Percentiles rank a stretch among this genome's conserved stretches.
Conservation (phyloP, 2,329 filamentous ascomycete genomes). For the Fusarium albosuccineum region DNA sequence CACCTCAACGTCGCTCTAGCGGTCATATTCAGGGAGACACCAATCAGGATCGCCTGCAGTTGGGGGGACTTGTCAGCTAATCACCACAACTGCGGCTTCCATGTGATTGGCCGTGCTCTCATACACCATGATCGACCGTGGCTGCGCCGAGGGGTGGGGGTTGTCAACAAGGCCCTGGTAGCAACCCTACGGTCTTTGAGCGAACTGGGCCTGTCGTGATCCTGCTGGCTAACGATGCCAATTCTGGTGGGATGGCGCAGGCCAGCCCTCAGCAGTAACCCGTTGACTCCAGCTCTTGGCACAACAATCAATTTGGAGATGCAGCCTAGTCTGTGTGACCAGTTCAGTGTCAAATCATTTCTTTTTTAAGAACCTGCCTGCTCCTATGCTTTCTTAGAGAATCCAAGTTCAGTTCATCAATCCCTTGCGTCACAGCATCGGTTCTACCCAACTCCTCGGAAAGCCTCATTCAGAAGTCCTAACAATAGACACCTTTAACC, state of each 20-base stretch:
- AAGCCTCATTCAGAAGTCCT: neutral
- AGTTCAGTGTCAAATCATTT: neutral
- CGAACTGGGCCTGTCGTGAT: neutral
- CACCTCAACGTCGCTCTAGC: too few species aligned
- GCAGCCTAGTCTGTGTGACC: neutral
- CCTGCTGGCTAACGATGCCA: neutral
- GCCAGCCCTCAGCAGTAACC: neutral
- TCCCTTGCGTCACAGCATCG: neutral
- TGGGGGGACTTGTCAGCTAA: constrained; percentile 1
- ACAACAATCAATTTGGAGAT: neutral
- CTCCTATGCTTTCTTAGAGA: neutral
- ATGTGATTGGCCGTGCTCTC: constrained; percentile 29
- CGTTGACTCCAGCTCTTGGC: too few species aligned
- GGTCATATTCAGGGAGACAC: too few species aligned
- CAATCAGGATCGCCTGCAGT: neutral
- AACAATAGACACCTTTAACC: constrained; percentile 5
- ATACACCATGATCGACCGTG: constrained; percentile 32
- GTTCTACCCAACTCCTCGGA: neutral
- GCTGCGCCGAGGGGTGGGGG: constrained; percentile 37
- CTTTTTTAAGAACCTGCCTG: neutral
- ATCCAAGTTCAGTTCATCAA: neutral
- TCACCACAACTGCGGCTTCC: constrained; percentile 13
- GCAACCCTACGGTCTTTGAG: constrained; percentile 2
- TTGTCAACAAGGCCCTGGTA: constrained; percentile 13
- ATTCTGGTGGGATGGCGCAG: neutral